Evolutionary conservation across 2,329 filamentous ascomycete genomes (phyloP).

Genomic region (Podosphaera fusca): DNA sequence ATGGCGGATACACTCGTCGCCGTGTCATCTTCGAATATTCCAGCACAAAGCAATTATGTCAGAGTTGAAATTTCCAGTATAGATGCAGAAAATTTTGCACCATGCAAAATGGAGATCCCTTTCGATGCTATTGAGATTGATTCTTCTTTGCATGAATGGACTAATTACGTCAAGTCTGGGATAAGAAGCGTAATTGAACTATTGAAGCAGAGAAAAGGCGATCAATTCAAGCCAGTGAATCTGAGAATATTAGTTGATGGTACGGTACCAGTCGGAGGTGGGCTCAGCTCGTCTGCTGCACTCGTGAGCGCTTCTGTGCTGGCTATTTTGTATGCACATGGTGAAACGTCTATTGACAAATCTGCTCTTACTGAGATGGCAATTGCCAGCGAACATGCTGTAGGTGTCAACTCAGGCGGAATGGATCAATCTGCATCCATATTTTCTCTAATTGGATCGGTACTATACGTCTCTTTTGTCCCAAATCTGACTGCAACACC

Average conservation of each 20-base stretch:
- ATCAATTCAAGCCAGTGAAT: conserved; percentile 40
- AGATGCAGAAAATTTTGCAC: conserved; percentile 48
- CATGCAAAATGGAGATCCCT: conserved; percentile 51
- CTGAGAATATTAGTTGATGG: conserved; percentile 85
- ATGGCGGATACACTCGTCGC: conserved; percentile 78
- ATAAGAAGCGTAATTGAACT: conserved; percentile 61
- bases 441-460: conserved; percentile 66
- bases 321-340: conserved; percentile 70
- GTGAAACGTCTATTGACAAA: conserved; percentile 59
- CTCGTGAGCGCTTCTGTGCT: conserved; percentile 80
- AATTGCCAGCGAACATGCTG: conserved; percentile 79
- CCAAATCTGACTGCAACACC: conserved; percentile 55
- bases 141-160: conserved; percentile 71
- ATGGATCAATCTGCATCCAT: conserved; percentile 98
- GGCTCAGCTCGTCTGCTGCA: conserved; percentile 79
- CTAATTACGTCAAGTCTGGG: conserved; percentile 95
- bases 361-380: conserved; percentile 79
- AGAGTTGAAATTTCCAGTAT: conserved; percentile 64
- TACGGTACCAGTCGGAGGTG: conserved; percentile 75
- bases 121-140: conserved; percentile 53
- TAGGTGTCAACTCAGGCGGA: conserved; percentile 90
- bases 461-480: conserved; percentile 75
- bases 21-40: conserved; percentile 29
- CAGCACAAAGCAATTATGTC: conserved; percentile 29
- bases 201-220: conserved; percentile 40